Evolutionary conservation across 139 green algal genomes (phyloP).

Genomic region (Coccomyxa sp.): DNA sequence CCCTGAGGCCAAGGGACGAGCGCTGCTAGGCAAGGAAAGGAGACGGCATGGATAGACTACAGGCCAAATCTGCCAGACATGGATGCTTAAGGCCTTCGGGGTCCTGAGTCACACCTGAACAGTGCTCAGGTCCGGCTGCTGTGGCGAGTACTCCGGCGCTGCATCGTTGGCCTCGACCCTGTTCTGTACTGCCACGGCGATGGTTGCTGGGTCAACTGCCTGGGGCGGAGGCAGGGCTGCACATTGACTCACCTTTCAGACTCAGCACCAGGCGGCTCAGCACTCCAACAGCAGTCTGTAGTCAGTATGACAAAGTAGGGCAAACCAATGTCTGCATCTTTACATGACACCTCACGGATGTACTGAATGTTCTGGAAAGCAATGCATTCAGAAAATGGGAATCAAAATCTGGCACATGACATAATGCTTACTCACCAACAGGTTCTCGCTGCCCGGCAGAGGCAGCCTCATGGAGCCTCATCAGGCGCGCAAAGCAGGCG

Average conservation of each 20-base stretch:
- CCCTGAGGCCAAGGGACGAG: neutral
- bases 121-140: neutral
- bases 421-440: neutral
- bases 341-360: neutral
- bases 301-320: neutral
- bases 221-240: too few species aligned
- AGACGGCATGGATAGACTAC: too few species aligned
- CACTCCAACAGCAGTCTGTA: too few species aligned
- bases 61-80: neutral
- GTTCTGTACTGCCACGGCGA: neutral
- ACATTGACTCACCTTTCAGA: neutral
- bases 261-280: too few species aligned
- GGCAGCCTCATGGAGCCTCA: neutral
- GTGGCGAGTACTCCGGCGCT: neutral
- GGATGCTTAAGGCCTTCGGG: neutral
- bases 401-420: neutral
- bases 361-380: neutral
- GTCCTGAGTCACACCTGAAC: neutral
- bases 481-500: slow-evolving; percentile 11
- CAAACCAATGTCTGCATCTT: neutral
- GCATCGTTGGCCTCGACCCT: neutral
- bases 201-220: neutral
- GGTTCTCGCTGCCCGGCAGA: neutral
- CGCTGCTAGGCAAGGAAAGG: too few species aligned
- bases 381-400: neutral